phyloP scores from a whole-genome alignment of 129 eudicot species.

The Logfia minima region DNA sequence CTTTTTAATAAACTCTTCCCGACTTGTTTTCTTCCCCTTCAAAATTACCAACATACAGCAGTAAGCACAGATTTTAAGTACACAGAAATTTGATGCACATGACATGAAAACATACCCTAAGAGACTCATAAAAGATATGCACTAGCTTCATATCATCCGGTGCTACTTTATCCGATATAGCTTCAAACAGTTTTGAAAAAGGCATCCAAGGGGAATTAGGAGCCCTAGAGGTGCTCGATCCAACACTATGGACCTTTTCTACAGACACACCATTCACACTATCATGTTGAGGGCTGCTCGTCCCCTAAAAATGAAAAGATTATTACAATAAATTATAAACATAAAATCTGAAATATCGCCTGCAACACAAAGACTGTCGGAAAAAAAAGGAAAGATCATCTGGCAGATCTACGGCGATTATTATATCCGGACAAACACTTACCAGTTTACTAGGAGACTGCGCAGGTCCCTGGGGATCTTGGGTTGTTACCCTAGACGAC shows the following conservation, averaged over 20 bases:
- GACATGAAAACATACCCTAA: slow-evolving; percentile 34
- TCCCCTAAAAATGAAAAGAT: slow-evolving; percentile 30
- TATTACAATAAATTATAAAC: background rate
- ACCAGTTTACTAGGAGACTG: slow-evolving; percentile 38
- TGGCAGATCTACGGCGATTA: background rate
- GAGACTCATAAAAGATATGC: slow-evolving; percentile 39
- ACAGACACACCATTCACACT: slow-evolving; percentile 14
- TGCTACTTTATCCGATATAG: slow-evolving; percentile 47
- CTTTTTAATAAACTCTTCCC: slow-evolving; percentile 58
- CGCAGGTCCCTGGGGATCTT: slow-evolving; percentile 25
- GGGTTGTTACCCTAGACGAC: slow-evolving; percentile 39
- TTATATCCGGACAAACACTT: background rate
- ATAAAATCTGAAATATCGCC: background rate
- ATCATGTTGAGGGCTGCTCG: slow-evolving; percentile 14
- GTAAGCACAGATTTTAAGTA: background rate
- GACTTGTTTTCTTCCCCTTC: slow-evolving; percentile 48
- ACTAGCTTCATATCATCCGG: slow-evolving; percentile 45
- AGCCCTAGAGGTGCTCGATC: slow-evolving; percentile 40
- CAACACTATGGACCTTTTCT: slow-evolving; percentile 36
- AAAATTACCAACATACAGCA: slow-evolving; percentile 16
- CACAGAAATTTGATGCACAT: slow-evolving; percentile 2
- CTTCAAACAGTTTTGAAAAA: slow-evolving; percentile 52
- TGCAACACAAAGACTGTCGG: background rate
- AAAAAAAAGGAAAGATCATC: background rate
- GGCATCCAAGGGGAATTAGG: slow-evolving; percentile 76